Evolutionary conservation across 2,329 filamentous ascomycete species (phyloP).

Genomic region (Alternaria gaisen): DNA sequence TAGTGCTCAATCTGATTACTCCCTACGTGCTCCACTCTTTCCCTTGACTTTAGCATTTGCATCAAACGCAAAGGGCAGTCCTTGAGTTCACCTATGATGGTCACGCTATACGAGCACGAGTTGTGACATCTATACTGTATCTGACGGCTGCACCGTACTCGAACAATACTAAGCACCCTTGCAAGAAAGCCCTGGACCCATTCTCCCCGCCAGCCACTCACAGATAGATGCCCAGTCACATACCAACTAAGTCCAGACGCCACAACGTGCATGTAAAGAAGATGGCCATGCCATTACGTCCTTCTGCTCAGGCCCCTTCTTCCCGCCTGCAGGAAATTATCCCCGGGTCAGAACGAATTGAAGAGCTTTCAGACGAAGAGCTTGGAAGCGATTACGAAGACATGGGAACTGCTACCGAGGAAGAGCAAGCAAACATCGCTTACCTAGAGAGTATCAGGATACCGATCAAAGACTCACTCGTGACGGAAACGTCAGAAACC

Average conservation of each 20-base stretch:
- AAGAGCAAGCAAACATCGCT: conserved; percentile 41
- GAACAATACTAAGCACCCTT: conserved; percentile 42
- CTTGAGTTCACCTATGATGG: not conserved
- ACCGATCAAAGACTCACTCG: conserved; percentile 70
- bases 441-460: conserved; percentile 52
- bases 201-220: conserved; percentile 38
- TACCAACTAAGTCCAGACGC: conserved; percentile 9
- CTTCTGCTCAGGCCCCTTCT: conserved; percentile 31
- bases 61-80: conserved; percentile 11
- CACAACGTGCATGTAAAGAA: conserved; percentile 21
- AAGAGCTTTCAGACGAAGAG: conserved; percentile 48
- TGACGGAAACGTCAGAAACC: conserved; percentile 71
- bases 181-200: conserved; percentile 19
- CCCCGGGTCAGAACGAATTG: conserved; percentile 36
- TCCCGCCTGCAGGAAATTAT: conserved; percentile 41
- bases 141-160: conserved; percentile 15
- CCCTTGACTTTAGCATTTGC: conserved; percentile 8
- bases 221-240: conserved; percentile 26
- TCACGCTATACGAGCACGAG: not conserved
- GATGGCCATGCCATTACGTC: conserved; percentile 38
- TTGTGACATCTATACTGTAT: conserved; percentile 18
- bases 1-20: conserved; percentile 22
- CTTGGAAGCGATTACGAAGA: conserved; percentile 49
- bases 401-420: conserved; percentile 39
- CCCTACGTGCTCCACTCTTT: conserved; percentile 23